A percentile compares a stretch with the other conserved stretches of the same genome.
phyloP scores from a whole-genome alignment of 2,329 filamentous ascomycete species.

The Whalleya microplaca region DNA sequence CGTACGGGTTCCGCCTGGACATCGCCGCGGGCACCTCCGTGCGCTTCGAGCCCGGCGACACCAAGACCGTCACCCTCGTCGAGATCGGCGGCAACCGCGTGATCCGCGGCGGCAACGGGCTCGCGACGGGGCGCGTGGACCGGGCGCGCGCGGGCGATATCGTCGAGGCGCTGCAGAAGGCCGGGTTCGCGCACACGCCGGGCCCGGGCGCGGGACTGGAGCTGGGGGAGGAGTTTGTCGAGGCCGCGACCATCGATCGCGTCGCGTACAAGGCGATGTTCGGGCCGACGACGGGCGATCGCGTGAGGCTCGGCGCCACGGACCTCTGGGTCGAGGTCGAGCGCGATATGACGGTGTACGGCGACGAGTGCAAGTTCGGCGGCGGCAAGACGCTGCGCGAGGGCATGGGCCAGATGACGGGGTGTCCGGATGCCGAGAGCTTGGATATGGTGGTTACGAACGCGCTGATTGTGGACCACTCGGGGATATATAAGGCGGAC shows the following conservation, averaged over 20 bases:
- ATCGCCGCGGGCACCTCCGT: slow-evolving; percentile 91
- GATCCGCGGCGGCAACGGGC: slow-evolving; percentile 81
- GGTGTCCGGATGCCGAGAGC: slow-evolving; percentile 70
- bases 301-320: slow-evolving; percentile 80
- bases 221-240: slow-evolving; percentile 57
- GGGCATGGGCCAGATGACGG: slow-evolving; percentile 92
- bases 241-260: slow-evolving; percentile 72
- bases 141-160: slow-evolving; percentile 66
- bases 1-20: slow-evolving; percentile 86
- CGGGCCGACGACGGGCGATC: slow-evolving; percentile 86
- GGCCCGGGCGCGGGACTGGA: too few species aligned
- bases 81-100: slow-evolving; percentile 81
- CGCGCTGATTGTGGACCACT: slow-evolving; percentile 87
- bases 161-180: slow-evolving; percentile 65
- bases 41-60: slow-evolving; percentile 91
- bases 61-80: slow-evolving; percentile 86
- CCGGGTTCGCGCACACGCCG: slow-evolving; percentile 79
- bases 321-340: slow-evolving; percentile 92
- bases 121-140: slow-evolving; percentile 77
- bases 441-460: slow-evolving; percentile 89
- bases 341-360: slow-evolving; percentile 80
- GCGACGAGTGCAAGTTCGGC: slow-evolving; percentile 94
- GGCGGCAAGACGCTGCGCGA: slow-evolving; percentile 93
- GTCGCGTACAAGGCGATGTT: slow-evolving; percentile 86
- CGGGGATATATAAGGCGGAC: slow-evolving; percentile 93